Evolutionary conservation across 345 rosid species (phyloP), one percentile per base, ranked within the genome.

Genomic region (Arabis alpina): DNA sequence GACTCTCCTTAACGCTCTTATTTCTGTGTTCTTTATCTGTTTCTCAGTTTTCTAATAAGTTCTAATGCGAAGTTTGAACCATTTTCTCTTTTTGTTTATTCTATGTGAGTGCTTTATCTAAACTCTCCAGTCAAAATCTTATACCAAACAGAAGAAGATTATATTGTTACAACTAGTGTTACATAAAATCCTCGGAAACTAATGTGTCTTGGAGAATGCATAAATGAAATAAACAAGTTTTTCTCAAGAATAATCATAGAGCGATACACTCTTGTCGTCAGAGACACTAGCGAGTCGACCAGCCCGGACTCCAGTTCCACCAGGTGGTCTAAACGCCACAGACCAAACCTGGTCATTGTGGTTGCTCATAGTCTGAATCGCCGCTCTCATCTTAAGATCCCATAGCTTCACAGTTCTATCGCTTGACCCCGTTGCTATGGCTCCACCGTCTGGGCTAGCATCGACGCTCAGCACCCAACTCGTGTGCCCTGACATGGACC

Each of bases 401-500:
- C 99, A 94, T 8, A 94, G 87, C 85, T 83, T 86, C 59, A 89
- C 99, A 11, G 98, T 89, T 76, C 87, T 83, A 74, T 94, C 99
- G 61, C 98, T 91, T 4, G 97, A 94, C 4, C 98, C 99, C 0
- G 99, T 89, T 0, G 92, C 98, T 63, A 91, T 76, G 5, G 96
- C 92, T 13, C 80, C 83, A 34, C 97, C 98, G 54, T 94, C 97
- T 0, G 98, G 98, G 81, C 96, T 90, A 28, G 90, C 92, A 68
- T 92, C 98, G 14, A 94, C 89, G 12, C 96, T 91, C 80, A 92
- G 72, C 45, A 94, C 99, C 97, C 97, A 92, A 73, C 97, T 82
- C 9, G 90, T 79, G 68, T 94, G 97, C 30, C 97, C 98, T 0
- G 98, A 89, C 97, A 92, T 84, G 54, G 97, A 90, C 27, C 88